A percentile compares a stretch with the other conserved stretches of the same genome.
phyloP scores from a whole-genome alignment of 1,139 yeast species.

The Yamadazyma dushanensis region DNA sequence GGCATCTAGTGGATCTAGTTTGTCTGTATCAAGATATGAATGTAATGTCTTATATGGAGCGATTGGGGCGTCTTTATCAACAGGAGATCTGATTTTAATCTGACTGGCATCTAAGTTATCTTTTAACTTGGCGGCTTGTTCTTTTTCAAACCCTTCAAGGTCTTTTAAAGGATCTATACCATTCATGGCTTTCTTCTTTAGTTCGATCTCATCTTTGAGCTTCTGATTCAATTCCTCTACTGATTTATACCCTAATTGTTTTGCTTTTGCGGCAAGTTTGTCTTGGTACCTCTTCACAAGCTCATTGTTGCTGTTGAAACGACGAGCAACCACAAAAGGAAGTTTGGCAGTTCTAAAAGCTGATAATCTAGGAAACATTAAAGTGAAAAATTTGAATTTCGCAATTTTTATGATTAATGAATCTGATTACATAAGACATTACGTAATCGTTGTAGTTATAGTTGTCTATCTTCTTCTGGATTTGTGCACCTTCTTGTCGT shows the following conservation, averaged over 20 bases:
- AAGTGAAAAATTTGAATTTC: too few species aligned
- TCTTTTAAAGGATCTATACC: constrained; percentile 71
- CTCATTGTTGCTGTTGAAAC: constrained; percentile 10
- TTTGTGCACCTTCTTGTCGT: background rate
- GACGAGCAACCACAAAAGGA: background rate
- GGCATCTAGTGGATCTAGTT: constrained; percentile 53
- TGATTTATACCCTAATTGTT: constrained; percentile 36
- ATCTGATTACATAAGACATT: too few species aligned
- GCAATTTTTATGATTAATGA: too few species aligned
- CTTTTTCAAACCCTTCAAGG: constrained; percentile 55
- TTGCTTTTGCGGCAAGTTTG: constrained; percentile 39
- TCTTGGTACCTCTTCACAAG: constrained; percentile 25
- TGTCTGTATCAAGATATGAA: constrained; percentile 69
- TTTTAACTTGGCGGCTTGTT: constrained; percentile 30
- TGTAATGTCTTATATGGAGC: constrained; percentile 70
- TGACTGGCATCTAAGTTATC: constrained; percentile 56
- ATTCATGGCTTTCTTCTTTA: constrained; percentile 55
- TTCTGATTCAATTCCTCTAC: constrained; percentile 65
- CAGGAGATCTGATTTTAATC: constrained; percentile 60
- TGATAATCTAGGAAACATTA: too few species aligned
- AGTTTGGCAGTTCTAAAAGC: too few species aligned
- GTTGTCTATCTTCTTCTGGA: constrained; percentile 2
- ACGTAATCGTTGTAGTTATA: background rate
- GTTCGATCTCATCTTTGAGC: constrained; percentile 60
- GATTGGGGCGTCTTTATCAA: constrained; percentile 44